Base-by-base conservation (phyloP, 2,329 filamentous ascomycete genomes). In the Trichoderma koningii region DNA sequence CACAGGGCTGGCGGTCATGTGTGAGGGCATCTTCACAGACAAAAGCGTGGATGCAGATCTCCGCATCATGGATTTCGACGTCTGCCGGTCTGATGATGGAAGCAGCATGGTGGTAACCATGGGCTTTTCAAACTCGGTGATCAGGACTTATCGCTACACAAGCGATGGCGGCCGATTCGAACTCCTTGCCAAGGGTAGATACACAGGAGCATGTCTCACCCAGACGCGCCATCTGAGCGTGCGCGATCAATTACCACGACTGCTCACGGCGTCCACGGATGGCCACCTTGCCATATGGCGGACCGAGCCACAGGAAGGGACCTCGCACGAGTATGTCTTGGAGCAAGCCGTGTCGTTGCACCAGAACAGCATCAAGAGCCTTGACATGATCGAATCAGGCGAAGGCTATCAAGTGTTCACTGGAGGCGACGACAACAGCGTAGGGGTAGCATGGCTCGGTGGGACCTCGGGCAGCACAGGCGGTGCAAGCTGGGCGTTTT, bases 341-440 rank as follows among this genome's bases (percentile, higher is more conserved):
- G 69, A 69, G 9, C 67, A 76, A 14, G 76, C 76, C 12, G 73
- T 73, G 2, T 81, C 79, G 61, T 75, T 94, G 26, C 95, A 98
- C 72, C 92, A 96, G 71, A 96, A 85, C 75, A 87, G 89, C 57
- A 86, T 97, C 73, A 96, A 97, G 74, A 79, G 81, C 21, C 77
- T 90, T 3, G 83, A 83, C 66, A 66, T 86, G 56, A 67, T 70
- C 30, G 55, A 66, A 56, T 30, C 59, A 80, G 15, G 69, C 71
- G 19, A 68, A 73, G 34, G 70, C 70, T 79, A 69, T 69, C 67
- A 90, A 0, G 73, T 96, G 19, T 75, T 91, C 5, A 93, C 92
- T 0, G 92, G 91, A 28, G 93, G 95, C 23, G 95, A 99, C 71
- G 95, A 98, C 75, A 95, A 95, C 67, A 89, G 89, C 3, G 75